A percentile compares a stretch with the other conserved stretches of the same genome.
Conservation (phyloP, 345 rosid genomes). For the Gynandropsis gynandra region DNA sequence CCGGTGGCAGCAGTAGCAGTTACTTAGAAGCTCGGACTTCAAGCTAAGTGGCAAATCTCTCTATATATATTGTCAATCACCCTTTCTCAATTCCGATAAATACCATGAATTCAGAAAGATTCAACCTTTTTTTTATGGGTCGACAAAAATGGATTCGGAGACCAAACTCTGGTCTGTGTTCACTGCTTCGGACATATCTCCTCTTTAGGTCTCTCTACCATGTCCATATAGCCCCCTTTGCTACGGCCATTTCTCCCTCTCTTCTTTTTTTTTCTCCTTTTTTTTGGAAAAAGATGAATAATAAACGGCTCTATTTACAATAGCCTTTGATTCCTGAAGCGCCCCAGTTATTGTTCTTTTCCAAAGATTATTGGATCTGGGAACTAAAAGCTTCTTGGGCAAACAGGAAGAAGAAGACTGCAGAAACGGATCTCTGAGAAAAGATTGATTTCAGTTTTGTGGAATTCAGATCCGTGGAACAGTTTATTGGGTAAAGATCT, state of each 20-base stretch:
- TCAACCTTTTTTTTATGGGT: constrained; percentile 4
- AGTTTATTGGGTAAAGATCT: no score
- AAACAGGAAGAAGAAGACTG: no score
- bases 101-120: constrained; percentile 26
- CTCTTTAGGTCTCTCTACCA: constrained; percentile 27
- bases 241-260: constrained; percentile 14
- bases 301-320: constrained; percentile 24
- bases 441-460: no score
- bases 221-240: constrained; percentile 25
- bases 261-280: not conserved
- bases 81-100: constrained; percentile 17
- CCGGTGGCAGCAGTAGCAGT: not conserved
- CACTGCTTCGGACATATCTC: constrained; percentile 16
- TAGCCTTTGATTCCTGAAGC: not conserved
- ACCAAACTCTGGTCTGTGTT: constrained; percentile 11
- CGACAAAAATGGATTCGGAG: constrained; percentile 14
- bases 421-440: no score
- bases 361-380: no score
- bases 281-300: constrained; percentile 1
- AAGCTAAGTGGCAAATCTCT: constrained; percentile 20
- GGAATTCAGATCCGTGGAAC: no score
- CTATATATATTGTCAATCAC: constrained; percentile 12
- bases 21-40: constrained; percentile 14
- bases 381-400: no score
- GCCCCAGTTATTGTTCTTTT: not conserved